phyloP scores from a whole-genome alignment of 78 protist genomes.

The Emiliania huxleyi region DNA sequence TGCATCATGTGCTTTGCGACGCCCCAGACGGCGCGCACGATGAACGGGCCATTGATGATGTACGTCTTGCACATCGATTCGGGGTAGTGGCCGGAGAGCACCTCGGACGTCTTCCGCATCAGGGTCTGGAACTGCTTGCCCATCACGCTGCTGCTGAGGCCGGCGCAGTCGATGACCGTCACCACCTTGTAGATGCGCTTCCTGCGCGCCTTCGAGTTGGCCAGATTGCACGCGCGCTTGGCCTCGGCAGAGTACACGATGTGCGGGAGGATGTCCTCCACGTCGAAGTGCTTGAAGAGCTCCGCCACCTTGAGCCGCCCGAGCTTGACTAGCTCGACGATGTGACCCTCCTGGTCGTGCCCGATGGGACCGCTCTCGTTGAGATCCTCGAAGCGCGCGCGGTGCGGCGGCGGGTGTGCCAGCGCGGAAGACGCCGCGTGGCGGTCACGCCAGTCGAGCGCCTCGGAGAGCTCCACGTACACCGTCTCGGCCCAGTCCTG shows the following conservation, averaged over 20 bases:
- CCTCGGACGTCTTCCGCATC: background rate
- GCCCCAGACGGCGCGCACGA: background rate
- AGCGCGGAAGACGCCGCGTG: background rate
- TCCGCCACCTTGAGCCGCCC: background rate
- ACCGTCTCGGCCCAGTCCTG: background rate
- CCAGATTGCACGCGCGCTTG: background rate
- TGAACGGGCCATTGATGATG: background rate
- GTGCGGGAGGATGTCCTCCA: background rate
- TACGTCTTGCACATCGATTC: background rate
- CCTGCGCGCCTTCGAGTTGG: background rate
- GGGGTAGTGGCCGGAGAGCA: background rate
- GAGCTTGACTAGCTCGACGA: background rate
- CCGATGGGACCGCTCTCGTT: background rate
- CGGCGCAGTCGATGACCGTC: background rate
- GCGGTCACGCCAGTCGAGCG: background rate
- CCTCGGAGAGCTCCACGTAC: background rate
- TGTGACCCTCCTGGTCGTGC: background rate
- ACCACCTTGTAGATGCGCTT: background rate
- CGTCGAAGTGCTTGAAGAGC: background rate
- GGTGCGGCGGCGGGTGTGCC: background rate
- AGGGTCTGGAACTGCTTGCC: background rate
- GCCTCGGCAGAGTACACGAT: background rate
- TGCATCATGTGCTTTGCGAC: background rate
- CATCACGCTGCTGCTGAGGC: background rate
- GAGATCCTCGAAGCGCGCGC: background rate